A percentile compares a stretch with the other conserved stretches of the same genome.
phyloP scores from a whole-genome alignment of 345 rosid genomes.

The Ceriops tagal region DNA sequence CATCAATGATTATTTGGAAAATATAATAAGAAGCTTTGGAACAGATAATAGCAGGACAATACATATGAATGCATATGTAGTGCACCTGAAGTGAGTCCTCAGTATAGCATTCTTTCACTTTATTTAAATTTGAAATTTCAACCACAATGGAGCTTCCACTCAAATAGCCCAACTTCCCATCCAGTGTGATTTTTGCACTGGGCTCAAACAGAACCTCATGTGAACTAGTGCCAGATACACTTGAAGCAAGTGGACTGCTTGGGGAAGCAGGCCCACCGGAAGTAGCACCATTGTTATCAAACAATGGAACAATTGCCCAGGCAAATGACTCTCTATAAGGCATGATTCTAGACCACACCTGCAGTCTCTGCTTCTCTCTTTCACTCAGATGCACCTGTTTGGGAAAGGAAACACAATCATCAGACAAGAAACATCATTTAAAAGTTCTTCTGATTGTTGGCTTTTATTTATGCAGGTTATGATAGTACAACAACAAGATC shows the following conservation, averaged over 20 bases:
- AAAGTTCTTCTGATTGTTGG: not conserved
- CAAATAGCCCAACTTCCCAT: conserved; percentile 77
- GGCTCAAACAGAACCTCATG: conserved; percentile 81
- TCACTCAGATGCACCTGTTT: conserved; percentile 80
- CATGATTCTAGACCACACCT: conserved; percentile 98
- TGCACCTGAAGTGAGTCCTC: conserved; percentile 95
- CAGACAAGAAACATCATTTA: conserved; percentile 11
- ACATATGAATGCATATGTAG: not conserved
- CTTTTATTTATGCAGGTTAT: conserved; percentile 1
- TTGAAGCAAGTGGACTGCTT: conserved; percentile 91
- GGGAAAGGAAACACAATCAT: conserved; percentile 15
- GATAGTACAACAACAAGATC: not conserved
- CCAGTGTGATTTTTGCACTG: conserved; percentile 75
- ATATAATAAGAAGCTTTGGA: too few relatives aligned
- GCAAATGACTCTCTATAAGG: conserved; percentile 94
- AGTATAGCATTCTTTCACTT: conserved; percentile 92
- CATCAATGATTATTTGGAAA: too few relatives aligned
- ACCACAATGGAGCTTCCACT: conserved; percentile 81
- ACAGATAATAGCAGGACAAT: too few relatives aligned
- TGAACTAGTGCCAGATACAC: conserved; percentile 80
- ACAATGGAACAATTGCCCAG: conserved; percentile 97
- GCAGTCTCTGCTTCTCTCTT: conserved; percentile 96
- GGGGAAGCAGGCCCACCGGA: conserved; percentile 92
- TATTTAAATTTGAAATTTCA: conserved; percentile 91
- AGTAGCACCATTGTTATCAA: conserved; percentile 75